Evolutionary conservation across 371 early-diverging fungal genomes (phyloP), one percentile per base, ranked within the genome.

Genomic region (Synchytrium microbalum): DNA sequence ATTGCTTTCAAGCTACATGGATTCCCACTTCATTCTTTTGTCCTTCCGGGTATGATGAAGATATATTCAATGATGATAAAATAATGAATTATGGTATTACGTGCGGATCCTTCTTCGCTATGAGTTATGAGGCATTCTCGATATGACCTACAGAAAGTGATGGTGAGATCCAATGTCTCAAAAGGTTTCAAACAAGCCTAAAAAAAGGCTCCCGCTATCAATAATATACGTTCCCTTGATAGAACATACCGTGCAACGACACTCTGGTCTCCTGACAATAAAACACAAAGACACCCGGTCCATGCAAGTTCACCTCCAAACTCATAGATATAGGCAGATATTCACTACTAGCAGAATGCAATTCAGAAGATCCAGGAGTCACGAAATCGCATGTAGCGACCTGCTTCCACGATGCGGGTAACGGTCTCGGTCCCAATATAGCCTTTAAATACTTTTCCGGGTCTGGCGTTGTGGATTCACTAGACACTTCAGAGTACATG

Each of bases 261-360:
- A 72, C 69, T 10, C 67, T 58, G 8, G 68, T 69, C 61, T 72
- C 72, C 53, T 72, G 69, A 59, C 72, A 69, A 24, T 67, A 56
- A 54, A 72, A 72, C 26, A 72, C 63, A 54, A 57, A 72, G 3
- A 59, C 54, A 0, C 63, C 69, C 2, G 72, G 72, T 14, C 72
- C 72, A 24, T 23, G 32, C 56, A 69, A 59, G 13, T 51, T 32
- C 56, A 69, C 68, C n/a, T 69, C 59, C 24, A 72, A 53, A 8
- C 54, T 54, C 13, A 64, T 64, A 3, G 69, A 64, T 19, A 72
- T 64, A 28, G 64, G 67, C 5, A 10, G 46, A 19, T 38, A 38
- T 19, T 38, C 46, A 10, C 10, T 10, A 38, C 5, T 19, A 5
- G 46, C 46, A 10, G 46, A 10, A 38, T 38, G 10, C 19, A 5